Percentiles rank a stretch among this genome's conserved stretches.
Evolutionary conservation across 2,329 filamentous ascomycete genomes (phyloP).

Genomic region (Xylaria multiplex): DNA sequence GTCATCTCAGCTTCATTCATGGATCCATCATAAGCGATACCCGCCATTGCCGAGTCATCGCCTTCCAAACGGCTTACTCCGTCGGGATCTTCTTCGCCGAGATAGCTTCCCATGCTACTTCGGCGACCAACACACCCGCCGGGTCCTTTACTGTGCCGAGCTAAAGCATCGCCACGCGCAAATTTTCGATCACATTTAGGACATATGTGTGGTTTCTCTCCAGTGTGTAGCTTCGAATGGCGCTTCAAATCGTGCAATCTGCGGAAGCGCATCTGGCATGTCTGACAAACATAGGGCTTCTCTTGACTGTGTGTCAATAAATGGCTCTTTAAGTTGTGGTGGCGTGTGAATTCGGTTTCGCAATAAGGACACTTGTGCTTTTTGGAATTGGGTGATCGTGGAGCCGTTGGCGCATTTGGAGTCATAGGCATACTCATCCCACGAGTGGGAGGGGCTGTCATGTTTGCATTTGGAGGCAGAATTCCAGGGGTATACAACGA

Average conservation of each 20-base stretch:
- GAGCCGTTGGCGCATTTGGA: constrained; percentile 58
- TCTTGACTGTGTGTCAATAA: constrained; percentile 97
- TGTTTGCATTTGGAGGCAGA: constrained; percentile 55
- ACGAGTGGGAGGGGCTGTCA: constrained; percentile 59
- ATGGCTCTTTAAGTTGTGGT: constrained; percentile 98
- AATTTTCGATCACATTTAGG: constrained; percentile 95
- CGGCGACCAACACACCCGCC: constrained; percentile 93
- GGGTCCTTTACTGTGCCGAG: constrained; percentile 93
- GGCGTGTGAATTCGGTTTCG: constrained; percentile 93
- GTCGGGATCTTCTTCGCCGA: constrained; percentile 77
- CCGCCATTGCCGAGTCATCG: constrained; percentile 68
- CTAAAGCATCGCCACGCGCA: constrained; percentile 92
- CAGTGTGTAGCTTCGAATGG: constrained; percentile 95
- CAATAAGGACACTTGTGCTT: constrained; percentile 98
- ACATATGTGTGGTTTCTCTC: constrained; percentile 94
- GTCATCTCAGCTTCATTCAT: constrained; percentile 68
- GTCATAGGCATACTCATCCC: constrained; percentile 69
- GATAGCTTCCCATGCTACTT: constrained; percentile 85
- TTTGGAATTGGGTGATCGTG: constrained; percentile 78
- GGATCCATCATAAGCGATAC: constrained; percentile 64
- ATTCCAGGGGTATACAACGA: constrained; percentile 66
- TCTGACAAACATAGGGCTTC: constrained; percentile 93
- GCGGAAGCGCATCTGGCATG: constrained; percentile 92
- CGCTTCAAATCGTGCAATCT: constrained; percentile 94
- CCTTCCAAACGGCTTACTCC: constrained; percentile 59